Evolutionary conservation across 108 stramenopile species (phyloP).

Genomic region (Cyclotella cryptica): DNA sequence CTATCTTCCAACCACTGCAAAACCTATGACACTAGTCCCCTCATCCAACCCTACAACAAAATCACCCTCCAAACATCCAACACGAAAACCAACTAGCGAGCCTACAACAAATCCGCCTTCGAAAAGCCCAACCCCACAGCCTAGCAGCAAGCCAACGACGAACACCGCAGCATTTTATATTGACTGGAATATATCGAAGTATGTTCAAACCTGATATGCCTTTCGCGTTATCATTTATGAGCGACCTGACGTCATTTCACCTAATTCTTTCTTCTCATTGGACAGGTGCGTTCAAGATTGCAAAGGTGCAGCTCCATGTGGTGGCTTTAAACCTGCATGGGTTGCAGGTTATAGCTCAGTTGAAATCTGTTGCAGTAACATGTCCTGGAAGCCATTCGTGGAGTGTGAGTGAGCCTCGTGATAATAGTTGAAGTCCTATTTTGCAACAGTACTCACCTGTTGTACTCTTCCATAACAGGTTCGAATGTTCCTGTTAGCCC

Average conservation of each 20-base stretch:
- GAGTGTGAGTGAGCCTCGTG: conserved; percentile 11
- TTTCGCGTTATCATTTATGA: neutral
- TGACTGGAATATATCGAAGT: conserved; percentile 25
- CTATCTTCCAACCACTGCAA: conserved; percentile 3
- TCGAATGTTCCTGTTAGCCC: conserved; percentile 1
- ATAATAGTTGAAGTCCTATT: neutral
- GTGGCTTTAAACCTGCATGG: conserved; percentile 10
- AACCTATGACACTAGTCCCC: conserved; percentile 1
- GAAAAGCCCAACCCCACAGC: neutral
- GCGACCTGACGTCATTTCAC: neutral
- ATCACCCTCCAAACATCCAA: neutral
- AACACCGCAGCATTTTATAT: conserved; percentile 16
- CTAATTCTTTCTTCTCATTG: neutral
- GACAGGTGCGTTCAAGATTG: conserved; percentile 34
- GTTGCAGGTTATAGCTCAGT: conserved; percentile 8
- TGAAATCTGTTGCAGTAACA: conserved; percentile 20
- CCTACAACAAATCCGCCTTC: conserved; percentile 12
- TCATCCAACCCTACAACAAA: neutral
- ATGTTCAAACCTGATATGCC: neutral
- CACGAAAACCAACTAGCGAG: neutral
- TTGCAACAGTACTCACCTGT: neutral
- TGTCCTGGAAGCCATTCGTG: conserved; percentile 35
- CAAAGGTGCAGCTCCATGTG: conserved; percentile 27
- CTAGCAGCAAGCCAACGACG: neutral
- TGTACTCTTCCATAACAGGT: neutral